These are phyloP conservation scores for Oenanthe sinensis DNA, from an alignment of 129 eudicot species.

Conservation along the genomic window DNA sequence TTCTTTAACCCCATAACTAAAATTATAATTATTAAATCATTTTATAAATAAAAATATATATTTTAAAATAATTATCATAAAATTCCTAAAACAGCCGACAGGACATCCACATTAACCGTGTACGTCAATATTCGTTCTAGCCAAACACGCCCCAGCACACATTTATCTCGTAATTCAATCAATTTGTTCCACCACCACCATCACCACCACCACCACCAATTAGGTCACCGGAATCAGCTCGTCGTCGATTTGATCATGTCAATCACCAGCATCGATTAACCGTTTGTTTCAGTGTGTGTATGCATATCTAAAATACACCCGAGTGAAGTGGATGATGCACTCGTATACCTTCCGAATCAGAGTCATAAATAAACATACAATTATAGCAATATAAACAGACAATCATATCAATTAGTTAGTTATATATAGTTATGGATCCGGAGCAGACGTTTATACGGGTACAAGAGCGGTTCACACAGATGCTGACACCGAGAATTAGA, in stretches of 20 bases:
- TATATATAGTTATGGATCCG: conserved; percentile 49
- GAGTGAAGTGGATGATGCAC: background rate
- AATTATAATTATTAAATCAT: no score
- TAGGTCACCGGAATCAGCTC: background rate
- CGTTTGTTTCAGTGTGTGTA: background rate
- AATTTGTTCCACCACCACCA: no score
- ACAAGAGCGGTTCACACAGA: conserved; percentile 85
- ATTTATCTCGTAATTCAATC: background rate
- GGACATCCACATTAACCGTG: no score
- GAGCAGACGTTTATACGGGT: conserved; percentile 94
- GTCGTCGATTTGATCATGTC: no score
- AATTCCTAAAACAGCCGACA: no score
- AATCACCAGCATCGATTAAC: no score
- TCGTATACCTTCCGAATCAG: background rate
- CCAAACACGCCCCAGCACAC: background rate
- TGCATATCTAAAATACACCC: background rate
- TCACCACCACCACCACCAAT: no score
- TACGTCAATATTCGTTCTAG: background rate
- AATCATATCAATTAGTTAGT: no score
- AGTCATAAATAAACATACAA: background rate
- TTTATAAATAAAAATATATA: no score
- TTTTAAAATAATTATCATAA: no score
- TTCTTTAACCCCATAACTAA: no score
- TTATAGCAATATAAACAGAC: background rate
- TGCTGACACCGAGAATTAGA: conserved; percentile 62